These are phyloP conservation scores for Strigomonas culicis DNA, from an alignment of 208 protist species.

Conservation along the genomic window DNA sequence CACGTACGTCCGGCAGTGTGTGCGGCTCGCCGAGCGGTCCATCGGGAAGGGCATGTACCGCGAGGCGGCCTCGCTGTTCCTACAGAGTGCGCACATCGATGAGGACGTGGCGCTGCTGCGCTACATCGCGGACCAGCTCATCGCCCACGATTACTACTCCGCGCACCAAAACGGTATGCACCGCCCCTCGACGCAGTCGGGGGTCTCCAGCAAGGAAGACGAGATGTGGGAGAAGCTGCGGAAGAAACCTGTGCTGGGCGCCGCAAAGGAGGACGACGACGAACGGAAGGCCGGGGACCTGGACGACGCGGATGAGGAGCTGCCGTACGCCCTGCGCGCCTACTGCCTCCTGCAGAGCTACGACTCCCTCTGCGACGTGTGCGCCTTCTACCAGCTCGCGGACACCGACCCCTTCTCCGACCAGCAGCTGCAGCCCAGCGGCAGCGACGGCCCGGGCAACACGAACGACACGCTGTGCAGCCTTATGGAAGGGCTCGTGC, in stretches of 20 bases:
- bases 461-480: slow-evolving; percentile 6
- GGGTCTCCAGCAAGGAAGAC: not conserved
- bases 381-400: slow-evolving; percentile 36
- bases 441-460: slow-evolving; percentile 12
- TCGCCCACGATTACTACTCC: slow-evolving; percentile 5
- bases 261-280: not conserved
- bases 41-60: slow-evolving; percentile 23
- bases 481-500: slow-evolving; percentile 23
- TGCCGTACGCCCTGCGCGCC: slow-evolving; percentile 44
- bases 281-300: not conserved
- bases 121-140: not conserved
- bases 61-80: slow-evolving; percentile 29
- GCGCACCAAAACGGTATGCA: not conserved
- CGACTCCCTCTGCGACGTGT: slow-evolving; percentile 32
- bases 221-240: slow-evolving; percentile 13
- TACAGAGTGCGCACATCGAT: slow-evolving; percentile 4
- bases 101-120: slow-evolving; percentile 12
- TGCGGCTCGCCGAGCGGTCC: slow-evolving; percentile 24
- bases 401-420: slow-evolving; percentile 29
- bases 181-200: not conserved
- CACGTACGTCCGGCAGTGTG: slow-evolving; percentile 27
- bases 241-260: not conserved
- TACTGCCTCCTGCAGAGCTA: slow-evolving; percentile 53
- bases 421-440: slow-evolving; percentile 1
- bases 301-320: slow-evolving; percentile 18